Base-by-base conservation (phyloP, 1,284 basidiomycete species). In the Austroboletus niveus region DNA sequence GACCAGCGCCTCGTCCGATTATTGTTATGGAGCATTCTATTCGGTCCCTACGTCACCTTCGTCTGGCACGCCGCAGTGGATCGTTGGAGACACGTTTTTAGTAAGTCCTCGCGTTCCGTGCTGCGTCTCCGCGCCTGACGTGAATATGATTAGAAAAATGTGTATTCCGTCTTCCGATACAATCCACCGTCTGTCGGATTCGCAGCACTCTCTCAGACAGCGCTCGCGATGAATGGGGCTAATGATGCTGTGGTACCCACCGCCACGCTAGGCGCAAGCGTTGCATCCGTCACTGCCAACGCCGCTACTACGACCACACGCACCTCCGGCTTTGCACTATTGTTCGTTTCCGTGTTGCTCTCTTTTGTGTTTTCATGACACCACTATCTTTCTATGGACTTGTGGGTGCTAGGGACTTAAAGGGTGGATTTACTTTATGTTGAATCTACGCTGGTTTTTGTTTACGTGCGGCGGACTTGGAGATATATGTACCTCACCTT, bases 141-240 rank as follows among this genome's bases (percentile, higher is more conserved):
- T 20, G n/a, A n/a, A 5, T 20, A 6, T 8, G 22, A 38, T 36
- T 29, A 69, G 64, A 65, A 65, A 63, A 65, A 66, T 47, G 67
- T 69, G 47, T 69, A 69, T 50, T 63, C 64, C 2, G 58, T 65
- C 0, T 68, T 69, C 42, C 62, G 68, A 14, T 68, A 57, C 20
- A 5, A 57, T 32, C 67, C 67, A 22, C 65, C 65, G 1, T 60
- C 64, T 5, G 65, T 69, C 2, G 67, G 64, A 47, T 65, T 65
- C 42, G 64, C 67, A 32, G 54, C 64, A 3, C 47, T 69, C 42
- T 69, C 64, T 4, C n/a, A 56, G 11, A 47, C 48, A 3, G 64
- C 67, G 8, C 54, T 67, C 8, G 55, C 55, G 3, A 57, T 60
- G 66, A 65, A 65, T 17, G 67, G 64, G 5, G 22, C 48, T 24